Evolutionary conservation across 169 alveolate genomes (phyloP).

Genomic region (Eimeria acervulina): DNA sequence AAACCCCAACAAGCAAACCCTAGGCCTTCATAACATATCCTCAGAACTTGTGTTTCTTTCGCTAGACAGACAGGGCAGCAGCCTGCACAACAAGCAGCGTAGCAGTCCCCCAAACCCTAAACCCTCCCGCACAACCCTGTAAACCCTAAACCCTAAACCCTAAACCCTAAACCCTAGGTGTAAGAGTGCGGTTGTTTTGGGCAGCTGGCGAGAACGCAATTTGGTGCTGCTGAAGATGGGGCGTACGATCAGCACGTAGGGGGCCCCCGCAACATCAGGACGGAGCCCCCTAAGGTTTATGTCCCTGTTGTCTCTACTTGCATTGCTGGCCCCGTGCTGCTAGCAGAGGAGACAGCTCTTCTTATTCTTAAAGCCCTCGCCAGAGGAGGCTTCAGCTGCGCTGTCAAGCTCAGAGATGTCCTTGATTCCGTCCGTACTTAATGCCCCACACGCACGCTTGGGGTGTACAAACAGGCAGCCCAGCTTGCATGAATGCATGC

Average conservation of each 20-base stretch:
- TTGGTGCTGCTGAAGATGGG: constrained; percentile 38
- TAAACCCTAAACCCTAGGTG: not conserved
- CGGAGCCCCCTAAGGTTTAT: not conserved
- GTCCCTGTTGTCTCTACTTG: constrained; percentile 36
- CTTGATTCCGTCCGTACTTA: not conserved
- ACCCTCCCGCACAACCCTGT: too few species aligned
- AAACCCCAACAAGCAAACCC: not conserved
- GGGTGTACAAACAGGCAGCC: not conserved
- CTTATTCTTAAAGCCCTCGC: constrained; percentile 32
- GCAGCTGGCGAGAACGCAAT: constrained; percentile 57
- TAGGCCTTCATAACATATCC: not conserved
- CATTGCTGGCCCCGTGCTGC: constrained; percentile 51
- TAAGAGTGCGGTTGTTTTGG: not conserved
- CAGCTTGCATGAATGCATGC: too few species aligned
- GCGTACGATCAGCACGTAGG: constrained; percentile 59
- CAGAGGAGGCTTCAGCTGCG: constrained; percentile 69
- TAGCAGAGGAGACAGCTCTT: constrained; percentile 14
- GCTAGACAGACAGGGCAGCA: not conserved
- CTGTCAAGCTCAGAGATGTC: constrained; percentile 70
- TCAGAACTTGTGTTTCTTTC: not conserved
- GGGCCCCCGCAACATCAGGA: not conserved
- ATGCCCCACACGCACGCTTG: not conserved
- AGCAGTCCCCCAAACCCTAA: too few species aligned
- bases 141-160: not conserved
- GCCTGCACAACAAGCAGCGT: not conserved